Base-by-base conservation (phyloP, 495 filamentous ascomycete genomes). In the Penicillium ochrochloron region DNA sequence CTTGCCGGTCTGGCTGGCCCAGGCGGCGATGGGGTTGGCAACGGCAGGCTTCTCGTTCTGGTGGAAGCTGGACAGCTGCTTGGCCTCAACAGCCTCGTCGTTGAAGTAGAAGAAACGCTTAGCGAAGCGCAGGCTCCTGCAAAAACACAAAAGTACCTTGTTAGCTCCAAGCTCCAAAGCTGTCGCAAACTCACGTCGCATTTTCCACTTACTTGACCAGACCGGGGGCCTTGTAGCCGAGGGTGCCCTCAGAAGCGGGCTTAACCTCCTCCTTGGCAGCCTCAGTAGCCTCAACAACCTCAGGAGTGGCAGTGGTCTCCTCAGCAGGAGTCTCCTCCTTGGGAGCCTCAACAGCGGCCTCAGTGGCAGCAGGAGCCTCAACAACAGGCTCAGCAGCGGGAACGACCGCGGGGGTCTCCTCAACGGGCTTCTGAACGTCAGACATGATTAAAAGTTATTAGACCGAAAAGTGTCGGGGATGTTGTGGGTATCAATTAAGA, bases 81-180 rank as follows among this genome's bases (percentile, higher is more conserved):
- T 90, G 64, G 86, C 78, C 71, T 93, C 85, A 54, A 94, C 82
- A 48, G 94, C 77, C 61, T 96, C 92, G 44, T 90, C 85, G 75
- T 89, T 90, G 82, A 99, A 93, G 89, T 92, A 98, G 85, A 99
- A 97, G 84, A 91, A 90, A 68, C 88, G 87, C 85, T 92, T 92
- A 57, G 86, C 80, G 76, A 87, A 89, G 66, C 85, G 81, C 66
- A 90, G 77, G 60, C 81, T 77, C 82, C 88, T 91, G 64, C 62
- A 27, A 9, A 58, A 63, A 60, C n/a, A 61, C 59, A 58, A 64
- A 55, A 55, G 9, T 12, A 21, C 50, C 27, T 17, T 12, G 68
- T 75, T 60, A 71, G 69, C 61, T 41, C 3, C 48, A 7, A 48
- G 10, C 34, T 57, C 15, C 17, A 14, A 37, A 48, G 21, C 15